Evolutionary conservation across 2,329 filamentous ascomycete species (phyloP).

Genomic region (Drechslera avenae): DNA sequence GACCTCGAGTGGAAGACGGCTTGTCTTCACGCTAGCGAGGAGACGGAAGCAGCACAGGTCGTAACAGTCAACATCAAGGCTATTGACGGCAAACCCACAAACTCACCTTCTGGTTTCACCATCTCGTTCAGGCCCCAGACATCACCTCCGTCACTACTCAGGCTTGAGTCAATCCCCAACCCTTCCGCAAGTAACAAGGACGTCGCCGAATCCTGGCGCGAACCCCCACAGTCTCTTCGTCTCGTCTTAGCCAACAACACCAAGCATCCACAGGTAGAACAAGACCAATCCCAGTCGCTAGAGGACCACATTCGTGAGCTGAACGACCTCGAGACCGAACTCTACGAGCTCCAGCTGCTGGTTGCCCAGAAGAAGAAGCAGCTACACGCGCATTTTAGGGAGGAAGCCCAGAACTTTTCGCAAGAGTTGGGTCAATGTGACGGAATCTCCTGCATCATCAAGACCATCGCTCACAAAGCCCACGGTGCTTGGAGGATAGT

Average conservation of each 20-base stretch:
- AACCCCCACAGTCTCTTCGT: slow-evolving; percentile 44
- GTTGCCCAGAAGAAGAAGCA: slow-evolving; percentile 45
- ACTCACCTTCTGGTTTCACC: slow-evolving; percentile 45
- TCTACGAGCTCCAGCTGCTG: slow-evolving; percentile 45
- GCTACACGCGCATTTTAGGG: slow-evolving; percentile 39
- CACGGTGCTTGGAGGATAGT: slow-evolving; percentile 42
- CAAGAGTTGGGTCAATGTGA: slow-evolving; percentile 52
- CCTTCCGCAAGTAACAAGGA: slow-evolving; percentile 33
- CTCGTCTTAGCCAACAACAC: slow-evolving; percentile 26
- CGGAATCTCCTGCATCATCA: slow-evolving; percentile 50
- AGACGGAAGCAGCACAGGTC: slow-evolving; percentile 43
- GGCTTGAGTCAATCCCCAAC: slow-evolving; percentile 42
- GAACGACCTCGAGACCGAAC: slow-evolving; percentile 46
- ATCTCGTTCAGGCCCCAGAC: slow-evolving; percentile 48
- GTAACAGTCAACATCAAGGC: slow-evolving; percentile 48
- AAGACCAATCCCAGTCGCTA: slow-evolving; percentile 26
- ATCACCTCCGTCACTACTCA: slow-evolving; percentile 45
- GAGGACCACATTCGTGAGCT: slow-evolving; percentile 52
- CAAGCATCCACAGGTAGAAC: neutral
- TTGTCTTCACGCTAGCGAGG: slow-evolving; percentile 44
- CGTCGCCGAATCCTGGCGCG: slow-evolving; percentile 44
- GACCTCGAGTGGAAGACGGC: slow-evolving; percentile 47
- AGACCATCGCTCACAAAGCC: slow-evolving; percentile 46
- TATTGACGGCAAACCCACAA: slow-evolving; percentile 44
- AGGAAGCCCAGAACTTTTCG: slow-evolving; percentile 41